Percentiles rank a stretch among this genome's conserved stretches.
These are phyloP conservation scores for Hymenochaete sp. DNA, from an alignment of 1,284 basidiomycete species.

Conservation along the genomic window DNA sequence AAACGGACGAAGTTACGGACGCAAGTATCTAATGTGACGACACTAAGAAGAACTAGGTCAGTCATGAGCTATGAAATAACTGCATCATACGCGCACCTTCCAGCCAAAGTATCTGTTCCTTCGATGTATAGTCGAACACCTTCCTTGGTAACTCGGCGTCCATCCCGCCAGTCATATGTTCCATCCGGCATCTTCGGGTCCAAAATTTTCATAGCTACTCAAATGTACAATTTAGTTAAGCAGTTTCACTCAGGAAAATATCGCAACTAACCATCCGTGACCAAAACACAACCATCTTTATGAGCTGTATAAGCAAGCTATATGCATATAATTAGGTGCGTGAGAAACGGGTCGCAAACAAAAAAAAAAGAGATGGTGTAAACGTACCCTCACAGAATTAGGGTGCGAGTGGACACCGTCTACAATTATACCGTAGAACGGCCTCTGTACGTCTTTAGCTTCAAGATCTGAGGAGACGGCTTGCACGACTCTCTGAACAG, in stretches of 20 bases:
- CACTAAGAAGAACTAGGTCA: constrained; percentile 32
- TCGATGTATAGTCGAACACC: constrained; percentile 77
- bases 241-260: constrained; percentile 1
- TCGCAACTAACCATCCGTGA: constrained; percentile 66
- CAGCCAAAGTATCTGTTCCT: constrained; percentile 81
- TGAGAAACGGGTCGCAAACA: not conserved
- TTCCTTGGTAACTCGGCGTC: constrained; percentile 68
- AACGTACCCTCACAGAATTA: constrained; percentile 71
- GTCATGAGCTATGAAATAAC: constrained; percentile 14
- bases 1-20: constrained; percentile 78
- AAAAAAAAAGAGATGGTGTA: constrained; percentile 3
- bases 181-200: constrained; percentile 81
- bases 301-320: constrained; percentile 79
- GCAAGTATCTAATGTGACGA: constrained; percentile 75
- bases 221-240: not conserved
- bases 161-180: constrained; percentile 80
- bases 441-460: constrained; percentile 45
- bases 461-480: constrained; percentile 28
- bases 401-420: constrained; percentile 89
- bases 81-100: constrained; percentile 42
- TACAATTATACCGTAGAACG: constrained; percentile 84
- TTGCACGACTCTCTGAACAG: not conserved
- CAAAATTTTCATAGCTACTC: constrained; percentile 73
- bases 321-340: not conserved
- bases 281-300: constrained; percentile 77